Percentiles rank a stretch among this genome's conserved stretches.
Conservation (phyloP, 2,329 filamentous ascomycete species). For the Verticillium albo-atrum region DNA sequence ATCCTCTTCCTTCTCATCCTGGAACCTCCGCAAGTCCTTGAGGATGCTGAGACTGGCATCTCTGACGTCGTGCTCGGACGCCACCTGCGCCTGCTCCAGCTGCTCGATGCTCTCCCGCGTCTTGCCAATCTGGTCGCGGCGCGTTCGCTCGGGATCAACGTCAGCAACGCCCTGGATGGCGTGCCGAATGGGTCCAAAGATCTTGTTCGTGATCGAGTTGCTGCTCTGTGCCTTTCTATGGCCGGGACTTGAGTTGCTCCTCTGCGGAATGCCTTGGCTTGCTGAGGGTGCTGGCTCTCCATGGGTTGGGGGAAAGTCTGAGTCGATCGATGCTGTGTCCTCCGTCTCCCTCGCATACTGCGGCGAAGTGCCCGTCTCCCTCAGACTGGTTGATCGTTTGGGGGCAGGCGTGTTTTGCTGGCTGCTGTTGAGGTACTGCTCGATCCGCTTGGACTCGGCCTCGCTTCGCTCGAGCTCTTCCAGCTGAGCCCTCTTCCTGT, state of each 20-base stretch:
- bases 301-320: slow-evolving; percentile 89
- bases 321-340: slow-evolving; percentile 88
- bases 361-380: slow-evolving; percentile 41
- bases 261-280: slow-evolving; percentile 64
- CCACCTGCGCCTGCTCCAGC: slow-evolving; percentile 85
- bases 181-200: slow-evolving; percentile 92
- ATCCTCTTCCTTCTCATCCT: slow-evolving; percentile 93
- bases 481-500: slow-evolving; percentile 77
- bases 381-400: slow-evolving; percentile 58
- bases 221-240: slow-evolving; percentile 81
- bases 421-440: slow-evolving; percentile 80
- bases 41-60: slow-evolving; percentile 87
- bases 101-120: slow-evolving; percentile 82
- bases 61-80: slow-evolving; percentile 85
- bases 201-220: slow-evolving; percentile 88
- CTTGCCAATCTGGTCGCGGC: slow-evolving; percentile 91
- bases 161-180: slow-evolving; percentile 95
- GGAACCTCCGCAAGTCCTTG: slow-evolving; percentile 87
- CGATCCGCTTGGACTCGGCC: slow-evolving; percentile 85
- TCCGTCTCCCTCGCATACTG: slow-evolving; percentile 56
- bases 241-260: slow-evolving; percentile 34
- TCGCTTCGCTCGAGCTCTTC: slow-evolving; percentile 93
- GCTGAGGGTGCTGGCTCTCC: slow-evolving; percentile 72
- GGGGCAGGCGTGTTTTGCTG: slow-evolving; percentile 59
- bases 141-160: slow-evolving; percentile 87